Conservation (phyloP, 2,329 filamentous ascomycete species). For the Hirsutella minnesotensis region DNA sequence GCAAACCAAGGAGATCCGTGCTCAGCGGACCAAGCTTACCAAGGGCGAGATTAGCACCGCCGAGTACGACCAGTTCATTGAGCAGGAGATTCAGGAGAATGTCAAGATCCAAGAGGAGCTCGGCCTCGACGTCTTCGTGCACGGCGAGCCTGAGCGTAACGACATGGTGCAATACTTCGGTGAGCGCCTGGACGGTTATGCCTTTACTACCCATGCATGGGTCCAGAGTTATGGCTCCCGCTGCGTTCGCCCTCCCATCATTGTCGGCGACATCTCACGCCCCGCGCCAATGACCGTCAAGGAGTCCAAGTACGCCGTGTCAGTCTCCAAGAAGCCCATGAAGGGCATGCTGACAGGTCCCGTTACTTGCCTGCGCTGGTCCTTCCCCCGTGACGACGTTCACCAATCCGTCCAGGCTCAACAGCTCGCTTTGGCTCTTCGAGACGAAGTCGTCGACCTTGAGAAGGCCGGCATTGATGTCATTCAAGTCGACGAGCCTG, state of each 20-base stretch:
- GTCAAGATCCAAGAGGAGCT: slow-evolving; percentile 98
- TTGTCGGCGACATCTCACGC: slow-evolving; percentile 96
- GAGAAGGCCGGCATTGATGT: slow-evolving; percentile 93
- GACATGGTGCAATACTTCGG: slow-evolving; percentile 99
- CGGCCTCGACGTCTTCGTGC: slow-evolving; percentile 90
- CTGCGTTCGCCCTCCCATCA: slow-evolving; percentile 95
- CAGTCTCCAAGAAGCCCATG: slow-evolving; percentile 97
- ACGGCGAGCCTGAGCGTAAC: slow-evolving; percentile 99
- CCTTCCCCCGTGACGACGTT: slow-evolving; percentile 98
- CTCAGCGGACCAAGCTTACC: slow-evolving; percentile 95
- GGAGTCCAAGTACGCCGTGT: slow-evolving; percentile 98
- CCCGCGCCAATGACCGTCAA: slow-evolving; percentile 98
- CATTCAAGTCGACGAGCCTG: slow-evolving; percentile 98
- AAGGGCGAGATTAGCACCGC: slow-evolving; percentile 90
- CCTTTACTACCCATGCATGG: slow-evolving; percentile 98
- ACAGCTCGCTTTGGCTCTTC: slow-evolving; percentile 95
- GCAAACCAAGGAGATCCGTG: slow-evolving; percentile 96
- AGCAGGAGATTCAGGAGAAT: slow-evolving; percentile 94
- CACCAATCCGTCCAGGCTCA: slow-evolving; percentile 98
- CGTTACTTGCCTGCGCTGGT: slow-evolving; percentile 98
- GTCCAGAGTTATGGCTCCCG: slow-evolving; percentile 97
- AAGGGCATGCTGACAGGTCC: slow-evolving; percentile 99
- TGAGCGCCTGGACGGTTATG: slow-evolving; percentile 91
- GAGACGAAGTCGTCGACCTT: slow-evolving; percentile 96
- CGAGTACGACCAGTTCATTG: slow-evolving; percentile 98